Evolutionary conservation across 257 asterid genomes (phyloP), one percentile per base, ranked within the genome.

Genomic region (Agastache rugosa): DNA sequence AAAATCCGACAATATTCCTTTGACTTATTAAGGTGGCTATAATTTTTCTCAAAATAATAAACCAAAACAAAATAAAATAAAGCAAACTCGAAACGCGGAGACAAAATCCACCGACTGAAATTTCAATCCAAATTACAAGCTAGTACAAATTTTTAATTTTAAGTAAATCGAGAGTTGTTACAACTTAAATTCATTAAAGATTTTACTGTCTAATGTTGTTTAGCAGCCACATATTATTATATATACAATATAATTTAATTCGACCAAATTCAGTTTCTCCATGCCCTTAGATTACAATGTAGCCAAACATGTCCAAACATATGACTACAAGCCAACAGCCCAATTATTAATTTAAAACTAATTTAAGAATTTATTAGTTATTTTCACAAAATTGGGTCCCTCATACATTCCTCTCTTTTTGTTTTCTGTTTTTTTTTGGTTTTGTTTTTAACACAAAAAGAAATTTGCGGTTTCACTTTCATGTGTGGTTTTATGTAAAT

Each of bases 1-100:
- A 47, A 25, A 23, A 16, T 19, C 73, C 62, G 61, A 68, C 73
- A 6, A 4, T 50, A 29, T n/a, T 67, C 59, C 61, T 48, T 64
- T 67, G 61, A 67, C 61, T 48, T 23, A 34, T 44, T 14, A 42
- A 35, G 14, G 42, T 48, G 42, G 25, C 12, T 16, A 15, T 0
- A 4, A 2, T 23, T 65, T 42, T 1, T 0, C 54, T 11, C 53
- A 9, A 14, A 65, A 2, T 39, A 64, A 37, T 19, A 0, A 41
- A 17, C 4, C 19, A 39, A 17, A 35, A 8, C 23, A 66, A 23
- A 66, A 12, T 1, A 3, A 67, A 66, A 67, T 11, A 15, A 29
- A 5, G 0, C 3, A 15, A n/a, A 4, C 1, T 5, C 10, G 63
- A 37, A 63, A 42, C 20, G 51, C 35, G 27, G 39, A 44, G 25